Percentiles rank a stretch among this genome's conserved stretches.
Conservation (phyloP, 345 rosid genomes). For the Theobroma cacao region DNA sequence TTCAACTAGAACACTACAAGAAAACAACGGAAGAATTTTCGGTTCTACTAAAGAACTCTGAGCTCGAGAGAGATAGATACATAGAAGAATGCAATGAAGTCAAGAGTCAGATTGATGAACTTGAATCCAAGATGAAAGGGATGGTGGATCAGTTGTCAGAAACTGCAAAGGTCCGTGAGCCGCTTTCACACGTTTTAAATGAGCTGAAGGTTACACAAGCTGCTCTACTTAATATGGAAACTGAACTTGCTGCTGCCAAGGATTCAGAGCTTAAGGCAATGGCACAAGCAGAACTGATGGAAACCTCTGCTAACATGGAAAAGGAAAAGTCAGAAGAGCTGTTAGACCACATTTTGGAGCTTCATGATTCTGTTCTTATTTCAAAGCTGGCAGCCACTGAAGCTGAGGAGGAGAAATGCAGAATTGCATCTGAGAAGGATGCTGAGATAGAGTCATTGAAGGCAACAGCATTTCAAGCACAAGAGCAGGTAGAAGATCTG, state of each 20-base stretch:
- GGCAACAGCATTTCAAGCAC: constrained; percentile 15
- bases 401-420: constrained; percentile 24
- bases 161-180: constrained; percentile 8
- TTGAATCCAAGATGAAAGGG: constrained; percentile 36
- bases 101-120: constrained; percentile 16
- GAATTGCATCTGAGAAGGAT: constrained; percentile 27
- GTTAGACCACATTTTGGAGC: constrained; percentile 19
- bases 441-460: constrained; percentile 20
- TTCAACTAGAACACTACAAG: constrained; percentile 31
- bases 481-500: constrained; percentile 27
- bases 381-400: constrained; percentile 26
- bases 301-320: constrained; percentile 33
- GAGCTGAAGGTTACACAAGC: constrained; percentile 39
- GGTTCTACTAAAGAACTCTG: constrained; percentile 29
- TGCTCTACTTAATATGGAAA: constrained; percentile 34
- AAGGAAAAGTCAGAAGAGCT: constrained; percentile 43
- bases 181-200: constrained; percentile 26
- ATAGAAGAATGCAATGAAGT: constrained; percentile 27
- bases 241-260: constrained; percentile 35
- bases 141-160: constrained; percentile 28
- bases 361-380: constrained; percentile 26
- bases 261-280: constrained; percentile 37
- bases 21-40: constrained; percentile 38
- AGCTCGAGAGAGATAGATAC: constrained; percentile 30
- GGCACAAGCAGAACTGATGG: constrained; percentile 29